phyloP scores from a whole-genome alignment of 192 early-diverging fungal genomes.

The Geranomyces variabilis region DNA sequence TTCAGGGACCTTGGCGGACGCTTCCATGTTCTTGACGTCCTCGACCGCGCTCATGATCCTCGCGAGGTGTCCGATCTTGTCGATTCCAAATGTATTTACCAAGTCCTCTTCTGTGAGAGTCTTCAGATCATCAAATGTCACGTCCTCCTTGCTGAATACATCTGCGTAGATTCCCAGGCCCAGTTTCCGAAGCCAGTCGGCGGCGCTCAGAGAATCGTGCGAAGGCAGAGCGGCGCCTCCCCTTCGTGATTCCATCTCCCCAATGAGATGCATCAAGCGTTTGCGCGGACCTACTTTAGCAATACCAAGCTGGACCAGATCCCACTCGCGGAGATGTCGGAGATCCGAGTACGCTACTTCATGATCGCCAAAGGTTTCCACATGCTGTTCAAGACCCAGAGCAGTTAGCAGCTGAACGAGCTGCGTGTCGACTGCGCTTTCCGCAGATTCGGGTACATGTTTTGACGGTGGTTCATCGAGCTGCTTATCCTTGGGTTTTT shows the following conservation, averaged over 20 bases:
- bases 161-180: slow-evolving; percentile 14
- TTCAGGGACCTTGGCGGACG: not conserved
- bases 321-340: slow-evolving; percentile 19
- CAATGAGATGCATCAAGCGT: slow-evolving; percentile 24
- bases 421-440: not conserved
- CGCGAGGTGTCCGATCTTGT: slow-evolving; percentile 21
- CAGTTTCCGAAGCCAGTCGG: slow-evolving; percentile 14
- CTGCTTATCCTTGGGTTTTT: not conserved
- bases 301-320: slow-evolving; percentile 29
- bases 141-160: slow-evolving; percentile 20
- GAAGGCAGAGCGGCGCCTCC: not conserved
- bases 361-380: slow-evolving; percentile 8
- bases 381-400: slow-evolving; percentile 16
- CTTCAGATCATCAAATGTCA: slow-evolving; percentile 24
- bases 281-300: slow-evolving; percentile 34
- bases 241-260: not conserved
- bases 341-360: slow-evolving; percentile 20
- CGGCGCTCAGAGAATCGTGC: not conserved
- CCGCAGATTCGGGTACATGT: not conserved
- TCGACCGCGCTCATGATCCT: slow-evolving; percentile 11
- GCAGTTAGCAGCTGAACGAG: slow-evolving; percentile 14
- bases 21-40: not conserved
- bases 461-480: slow-evolving; percentile 1
- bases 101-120: slow-evolving; percentile 32
- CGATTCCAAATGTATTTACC: slow-evolving; percentile 22